A percentile compares a stretch with the other conserved stretches of the same genome.
phyloP scores from a whole-genome alignment of 2,329 filamentous ascomycete species.

The Ampelomyces quisqualis region DNA sequence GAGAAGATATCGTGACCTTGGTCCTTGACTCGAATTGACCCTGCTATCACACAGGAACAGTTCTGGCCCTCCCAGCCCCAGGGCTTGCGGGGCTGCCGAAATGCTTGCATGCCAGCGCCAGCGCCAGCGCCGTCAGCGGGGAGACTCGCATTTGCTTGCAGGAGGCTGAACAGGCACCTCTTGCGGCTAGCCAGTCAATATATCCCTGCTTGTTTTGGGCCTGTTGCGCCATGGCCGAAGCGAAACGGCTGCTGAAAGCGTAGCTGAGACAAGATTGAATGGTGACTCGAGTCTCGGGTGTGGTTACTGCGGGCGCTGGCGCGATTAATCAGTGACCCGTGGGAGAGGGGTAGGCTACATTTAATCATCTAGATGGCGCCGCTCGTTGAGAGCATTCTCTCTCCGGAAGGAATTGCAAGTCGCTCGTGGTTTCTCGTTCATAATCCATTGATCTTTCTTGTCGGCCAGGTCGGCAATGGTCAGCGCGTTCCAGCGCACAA shows the following conservation, averaged over 20 bases:
- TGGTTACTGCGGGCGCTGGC: not conserved
- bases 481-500: too few relatives aligned
- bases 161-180: not conserved
- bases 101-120: not conserved
- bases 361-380: too few relatives aligned
- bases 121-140: not conserved
- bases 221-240: conserved; percentile 1
- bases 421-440: too few relatives aligned
- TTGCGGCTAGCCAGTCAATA: conserved; percentile 4
- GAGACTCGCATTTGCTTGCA: conserved; percentile 2
- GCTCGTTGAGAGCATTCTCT: too few relatives aligned
- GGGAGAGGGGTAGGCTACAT: too few relatives aligned
- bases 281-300: conserved; percentile 2
- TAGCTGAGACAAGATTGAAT: conserved; percentile 9
- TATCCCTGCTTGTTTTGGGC: conserved; percentile 1
- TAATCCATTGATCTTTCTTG: too few relatives aligned
- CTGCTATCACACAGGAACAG: not conserved
- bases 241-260: conserved; percentile 6
- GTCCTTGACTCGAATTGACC: too few relatives aligned
- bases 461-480: too few relatives aligned
- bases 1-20: too few relatives aligned
- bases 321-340: too few relatives aligned
- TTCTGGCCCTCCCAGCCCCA: not conserved
- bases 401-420: too few relatives aligned
- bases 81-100: conserved; percentile 5